Base-by-base conservation (phyloP, 371 early-diverging fungal genomes). In the Lichtheimia ramosa region DNA sequence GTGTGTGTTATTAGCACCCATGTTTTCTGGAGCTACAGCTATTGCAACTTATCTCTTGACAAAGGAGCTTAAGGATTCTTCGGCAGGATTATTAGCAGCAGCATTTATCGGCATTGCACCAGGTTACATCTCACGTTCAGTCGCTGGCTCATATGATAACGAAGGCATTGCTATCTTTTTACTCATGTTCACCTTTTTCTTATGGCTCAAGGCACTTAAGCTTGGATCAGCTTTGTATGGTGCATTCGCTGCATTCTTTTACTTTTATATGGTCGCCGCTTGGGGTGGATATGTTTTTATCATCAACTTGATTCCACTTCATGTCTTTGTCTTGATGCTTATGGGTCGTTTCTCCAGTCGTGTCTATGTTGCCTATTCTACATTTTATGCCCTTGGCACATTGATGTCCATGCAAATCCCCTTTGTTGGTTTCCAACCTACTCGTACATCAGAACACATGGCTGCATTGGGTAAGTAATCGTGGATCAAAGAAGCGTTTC, bases 221-320 rank as follows among this genome's bases (percentile, higher is more conserved):
- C 75, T 88, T 6, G 99, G 94, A 2, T 95, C 96, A 18, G 92
- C 96, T 5, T 74, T 95, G 63, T 96, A 87, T 69, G 97, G 85
- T 25, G 89, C 91, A 53, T 68, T 87, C 48, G 78, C 97, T 0
- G 98, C 97, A 5, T 75, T 96, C 52, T 94, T 92, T 62, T 99
- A 99, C 83, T 99, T 98, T 73, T 98, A 96, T 83, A 99, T 99
- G 99, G 99, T 99, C 2, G 90, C 97, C 5, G 93, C 99, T 8
- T 99, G 99, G 99, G 99, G 99, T 77, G 99, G 99, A 24, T 99
- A 99, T 73, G 97, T 98, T 48, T 99, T 99, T 67, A 98, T 98
- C 64, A 99, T 96, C 75, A 97, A 98, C 74, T 64, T 99, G 72
- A 92, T 99, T 24, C 98, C 98, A n/a, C 79, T 97, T 42, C 98